A percentile compares a stretch with the other conserved stretches of the same genome.
Conservation (phyloP, 257 asterid genomes). For the Nicotiana otophora region DNA sequence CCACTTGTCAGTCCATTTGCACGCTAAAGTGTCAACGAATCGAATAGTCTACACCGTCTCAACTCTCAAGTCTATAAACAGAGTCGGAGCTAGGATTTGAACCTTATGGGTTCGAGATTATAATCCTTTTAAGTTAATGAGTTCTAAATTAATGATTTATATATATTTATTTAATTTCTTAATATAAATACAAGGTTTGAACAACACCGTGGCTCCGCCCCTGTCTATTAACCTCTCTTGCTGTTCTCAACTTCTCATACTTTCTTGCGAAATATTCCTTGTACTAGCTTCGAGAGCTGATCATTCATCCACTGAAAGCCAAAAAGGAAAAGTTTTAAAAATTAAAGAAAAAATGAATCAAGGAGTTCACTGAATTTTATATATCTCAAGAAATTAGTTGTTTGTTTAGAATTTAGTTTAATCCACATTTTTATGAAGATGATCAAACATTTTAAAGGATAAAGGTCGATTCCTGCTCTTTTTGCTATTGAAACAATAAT, state of each 20-base stretch:
- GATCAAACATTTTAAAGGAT: background rate
- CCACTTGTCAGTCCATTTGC: background rate
- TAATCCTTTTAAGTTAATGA: no score
- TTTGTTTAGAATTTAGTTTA: no score
- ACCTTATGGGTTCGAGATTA: no score
- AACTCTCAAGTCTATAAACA: no score
- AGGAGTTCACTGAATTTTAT: background rate
- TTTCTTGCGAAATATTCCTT: background rate
- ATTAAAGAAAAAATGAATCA: background rate
- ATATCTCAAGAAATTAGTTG: background rate
- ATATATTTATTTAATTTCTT: no score
- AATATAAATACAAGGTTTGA: no score
- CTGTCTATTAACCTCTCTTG: background rate
- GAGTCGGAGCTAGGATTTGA: no score
- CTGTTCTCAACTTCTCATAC: background rate
- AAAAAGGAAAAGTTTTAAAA: background rate
- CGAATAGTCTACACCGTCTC: background rate
- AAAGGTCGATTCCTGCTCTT: no score
- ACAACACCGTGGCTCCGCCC: no score
- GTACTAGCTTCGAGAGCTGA: background rate
- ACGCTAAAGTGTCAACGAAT: background rate
- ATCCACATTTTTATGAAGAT: background rate
- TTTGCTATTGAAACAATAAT: no score
- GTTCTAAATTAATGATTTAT: no score
- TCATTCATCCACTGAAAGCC: background rate